A percentile compares a stretch with the other conserved stretches of the same genome.
phyloP scores from a whole-genome alignment of 2,329 filamentous ascomycete genomes.

The Pestalotiopsis sp. region DNA sequence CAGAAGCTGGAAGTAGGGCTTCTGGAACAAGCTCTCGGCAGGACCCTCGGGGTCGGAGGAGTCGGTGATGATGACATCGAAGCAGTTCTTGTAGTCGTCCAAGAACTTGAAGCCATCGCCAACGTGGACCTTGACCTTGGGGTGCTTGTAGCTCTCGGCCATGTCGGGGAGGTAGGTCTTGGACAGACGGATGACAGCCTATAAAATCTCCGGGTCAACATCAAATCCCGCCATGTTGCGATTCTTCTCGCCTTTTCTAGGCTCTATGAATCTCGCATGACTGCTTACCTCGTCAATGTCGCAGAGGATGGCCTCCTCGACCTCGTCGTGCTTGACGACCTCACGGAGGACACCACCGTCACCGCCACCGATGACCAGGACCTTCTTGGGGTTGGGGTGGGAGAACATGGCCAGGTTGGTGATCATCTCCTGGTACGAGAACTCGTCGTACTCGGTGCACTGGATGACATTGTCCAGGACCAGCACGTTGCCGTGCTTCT shows the following conservation, averaged over 20 bases:
- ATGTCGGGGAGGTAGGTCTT: constrained; percentile 97
- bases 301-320: constrained; percentile 95
- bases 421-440: constrained; percentile 99
- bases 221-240: not conserved
- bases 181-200: constrained; percentile 95
- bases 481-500: constrained; percentile 92
- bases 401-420: constrained; percentile 98
- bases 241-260: not conserved
- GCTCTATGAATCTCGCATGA: constrained; percentile 38
- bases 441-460: constrained; percentile 97
- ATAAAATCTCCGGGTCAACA: constrained; percentile 8
- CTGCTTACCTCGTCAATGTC: constrained; percentile 86
- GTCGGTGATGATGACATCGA: constrained; percentile 99
- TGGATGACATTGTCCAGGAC: constrained; percentile 99
- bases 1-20: constrained; percentile 96
- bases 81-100: constrained; percentile 92
- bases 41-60: constrained; percentile 97
- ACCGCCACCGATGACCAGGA: constrained; percentile 96
- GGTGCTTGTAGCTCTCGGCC: constrained; percentile 90
- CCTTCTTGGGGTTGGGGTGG: constrained; percentile 97
- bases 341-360: constrained; percentile 97
- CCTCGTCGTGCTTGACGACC: constrained; percentile 97
- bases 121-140: constrained; percentile 89
- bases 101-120: constrained; percentile 99
- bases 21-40: constrained; percentile 95